Evolutionary conservation across 805 yeast genomes (phyloP).

Genomic region (Teunomyces cretensis): DNA sequence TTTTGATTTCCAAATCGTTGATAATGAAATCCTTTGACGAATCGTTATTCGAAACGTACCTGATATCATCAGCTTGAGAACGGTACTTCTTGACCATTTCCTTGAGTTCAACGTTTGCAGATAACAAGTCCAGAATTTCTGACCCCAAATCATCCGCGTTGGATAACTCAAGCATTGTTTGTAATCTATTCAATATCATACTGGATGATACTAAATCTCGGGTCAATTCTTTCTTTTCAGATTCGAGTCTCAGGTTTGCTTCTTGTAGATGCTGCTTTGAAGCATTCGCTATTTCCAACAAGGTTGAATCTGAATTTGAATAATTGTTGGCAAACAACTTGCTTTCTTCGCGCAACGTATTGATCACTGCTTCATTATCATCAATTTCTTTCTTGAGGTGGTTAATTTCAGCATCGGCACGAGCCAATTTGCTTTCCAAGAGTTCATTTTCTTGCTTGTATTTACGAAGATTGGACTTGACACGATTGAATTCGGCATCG

Average conservation of each 20-base stretch:
- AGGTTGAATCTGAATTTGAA: constrained; percentile 7
- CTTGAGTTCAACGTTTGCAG: constrained; percentile 12
- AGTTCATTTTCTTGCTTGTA: constrained; percentile 14
- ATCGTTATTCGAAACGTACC: not conserved
- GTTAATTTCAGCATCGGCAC: constrained; percentile 1
- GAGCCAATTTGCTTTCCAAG: constrained; percentile 12
- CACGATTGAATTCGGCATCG: not conserved
- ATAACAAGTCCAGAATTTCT: constrained; percentile 10
- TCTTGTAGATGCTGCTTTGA: constrained; percentile 1
- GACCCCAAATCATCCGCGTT: constrained; percentile 6
- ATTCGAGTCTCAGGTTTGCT: not conserved
- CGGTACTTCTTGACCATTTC: constrained; percentile 7
- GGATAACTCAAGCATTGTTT: constrained; percentile 6
- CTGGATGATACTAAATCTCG: constrained; percentile 5
- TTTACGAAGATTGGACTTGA: not conserved
- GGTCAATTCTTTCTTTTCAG: constrained; percentile 6
- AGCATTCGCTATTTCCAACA: constrained; percentile 9
- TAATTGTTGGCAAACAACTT: not conserved
- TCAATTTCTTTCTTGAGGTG: constrained; percentile 1
- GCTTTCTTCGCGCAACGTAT: constrained; percentile 1
- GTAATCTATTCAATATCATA: constrained; percentile 4
- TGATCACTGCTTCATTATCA: not conserved
- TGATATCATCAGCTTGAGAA: not conserved
- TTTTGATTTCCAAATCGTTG: constrained; percentile 5
- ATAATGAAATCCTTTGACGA: constrained; percentile 1